Percentiles rank a stretch among this genome's conserved stretches.
phyloP scores from a whole-genome alignment of 148 eudicot genomes.

The Fagopyrum esculentum region DNA sequence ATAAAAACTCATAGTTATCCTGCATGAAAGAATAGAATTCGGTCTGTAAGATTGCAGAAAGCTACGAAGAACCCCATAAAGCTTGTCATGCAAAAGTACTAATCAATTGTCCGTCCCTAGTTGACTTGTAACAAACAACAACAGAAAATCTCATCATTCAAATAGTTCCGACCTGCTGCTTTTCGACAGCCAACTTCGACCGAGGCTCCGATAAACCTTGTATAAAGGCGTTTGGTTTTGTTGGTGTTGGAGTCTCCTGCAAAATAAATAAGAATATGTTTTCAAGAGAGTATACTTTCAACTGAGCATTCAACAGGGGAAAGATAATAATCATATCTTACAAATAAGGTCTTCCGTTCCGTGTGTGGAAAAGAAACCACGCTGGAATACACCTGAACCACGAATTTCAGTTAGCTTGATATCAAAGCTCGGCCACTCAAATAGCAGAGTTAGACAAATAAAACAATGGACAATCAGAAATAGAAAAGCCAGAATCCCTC shows the following conservation, averaged over 20 bases:
- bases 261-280: constrained; percentile 6
- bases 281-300: neutral
- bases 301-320: constrained; percentile 1
- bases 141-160: neutral
- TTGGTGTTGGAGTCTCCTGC: constrained; percentile 91
- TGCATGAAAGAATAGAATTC: constrained; percentile 25
- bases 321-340: constrained; percentile 29
- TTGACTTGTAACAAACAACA: neutral
- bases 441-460: neutral
- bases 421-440: constrained; percentile 9
- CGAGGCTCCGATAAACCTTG: constrained; percentile 76
- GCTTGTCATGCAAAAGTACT: neutral
- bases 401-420: constrained; percentile 3
- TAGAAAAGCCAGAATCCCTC: neutral
- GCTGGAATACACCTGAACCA: constrained; percentile 56
- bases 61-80: neutral
- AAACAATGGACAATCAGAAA: neutral
- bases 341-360: constrained; percentile 60
- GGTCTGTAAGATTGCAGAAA: neutral
- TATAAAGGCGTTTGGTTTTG: constrained; percentile 45
- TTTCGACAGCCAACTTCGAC: constrained; percentile 66
- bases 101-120: neutral
- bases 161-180: constrained; percentile 53
- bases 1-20: constrained; percentile 79
- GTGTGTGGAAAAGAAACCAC: constrained; percentile 47